These are phyloP conservation scores for Thelonectria blattea DNA, from an alignment of 2,329 filamentous ascomycete species.

Conservation along the genomic window DNA sequence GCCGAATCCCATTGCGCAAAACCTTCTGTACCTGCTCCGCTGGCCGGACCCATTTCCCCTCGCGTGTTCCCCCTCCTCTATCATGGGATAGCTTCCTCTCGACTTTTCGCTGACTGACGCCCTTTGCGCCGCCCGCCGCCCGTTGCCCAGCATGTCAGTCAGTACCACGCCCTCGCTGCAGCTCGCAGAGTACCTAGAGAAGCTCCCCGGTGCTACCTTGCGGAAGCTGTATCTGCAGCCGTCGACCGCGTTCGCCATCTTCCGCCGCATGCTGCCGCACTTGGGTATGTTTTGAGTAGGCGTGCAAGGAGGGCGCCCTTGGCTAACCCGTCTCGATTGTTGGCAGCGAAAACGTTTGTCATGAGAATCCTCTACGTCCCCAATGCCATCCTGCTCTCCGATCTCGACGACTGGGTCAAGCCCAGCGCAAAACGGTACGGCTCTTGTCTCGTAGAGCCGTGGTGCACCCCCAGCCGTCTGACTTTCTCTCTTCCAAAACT, in stretches of 20 bases:
- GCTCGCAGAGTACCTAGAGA: slow-evolving; percentile 90
- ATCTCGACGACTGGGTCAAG: slow-evolving; percentile 87
- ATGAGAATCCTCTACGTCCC: slow-evolving; percentile 95
- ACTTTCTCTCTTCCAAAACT: neutral
- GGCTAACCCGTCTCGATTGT: neutral
- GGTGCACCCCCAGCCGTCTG: slow-evolving; percentile 1
- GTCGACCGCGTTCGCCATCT: slow-evolving; percentile 92
- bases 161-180: slow-evolving; percentile 58
- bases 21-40: neutral
- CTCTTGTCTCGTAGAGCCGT: neutral
- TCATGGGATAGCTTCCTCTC: slow-evolving; percentile 34
- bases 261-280: slow-evolving; percentile 94
- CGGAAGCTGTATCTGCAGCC: slow-evolving; percentile 93
- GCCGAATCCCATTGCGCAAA: neutral
- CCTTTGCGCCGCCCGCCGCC: slow-evolving; percentile 28
- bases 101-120: slow-evolving; percentile 32
- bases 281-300: slow-evolving; percentile 64
- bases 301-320: neutral
- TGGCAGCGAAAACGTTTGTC: slow-evolving; percentile 86
- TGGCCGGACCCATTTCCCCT: slow-evolving; percentile 3
- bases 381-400: slow-evolving; percentile 75
- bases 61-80: slow-evolving; percentile 18
- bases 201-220: slow-evolving; percentile 87
- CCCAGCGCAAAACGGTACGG: slow-evolving; percentile 57
- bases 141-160: slow-evolving; percentile 53